A percentile compares a stretch with the other conserved stretches of the same genome.
Conservation (phyloP, 192 early-diverging fungal species). For the Polychytrium aggregatum region DNA sequence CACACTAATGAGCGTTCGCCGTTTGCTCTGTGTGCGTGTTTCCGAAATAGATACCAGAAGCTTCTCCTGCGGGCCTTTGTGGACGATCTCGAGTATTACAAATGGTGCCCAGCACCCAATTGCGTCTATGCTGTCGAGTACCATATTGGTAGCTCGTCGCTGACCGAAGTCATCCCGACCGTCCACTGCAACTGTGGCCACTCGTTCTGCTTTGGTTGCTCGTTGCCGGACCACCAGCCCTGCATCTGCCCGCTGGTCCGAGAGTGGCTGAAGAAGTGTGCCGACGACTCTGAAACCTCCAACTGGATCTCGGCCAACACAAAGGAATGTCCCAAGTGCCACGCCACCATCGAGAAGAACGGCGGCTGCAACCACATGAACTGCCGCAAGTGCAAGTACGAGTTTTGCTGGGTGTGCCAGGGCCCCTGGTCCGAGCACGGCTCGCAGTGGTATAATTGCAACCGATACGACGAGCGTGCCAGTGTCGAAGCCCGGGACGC, state of each 20-base stretch:
- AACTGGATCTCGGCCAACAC: constrained; percentile 87
- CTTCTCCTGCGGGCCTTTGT: constrained; percentile 85
- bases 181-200: constrained; percentile 73
- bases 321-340: constrained; percentile 93
- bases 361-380: constrained; percentile 99
- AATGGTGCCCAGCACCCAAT: constrained; percentile 94
- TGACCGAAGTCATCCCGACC: constrained; percentile 67
- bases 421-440: constrained; percentile 97
- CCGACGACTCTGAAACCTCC: constrained; percentile 94
- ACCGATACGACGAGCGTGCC: constrained; percentile 86
- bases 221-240: constrained; percentile 73
- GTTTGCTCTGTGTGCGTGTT: no score
- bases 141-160: constrained; percentile 54
- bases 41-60: constrained; percentile 46
- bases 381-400: constrained; percentile 91
- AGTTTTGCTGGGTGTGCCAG: constrained; percentile 99
- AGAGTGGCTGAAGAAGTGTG: constrained; percentile 89
- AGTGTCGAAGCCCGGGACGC: constrained; percentile 76
- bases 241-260: constrained; percentile 74
- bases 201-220: constrained; percentile 90
- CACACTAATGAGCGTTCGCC: not conserved
- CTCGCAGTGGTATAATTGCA: constrained; percentile 94
- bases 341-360: constrained; percentile 96
- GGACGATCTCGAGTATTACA: constrained; percentile 66
- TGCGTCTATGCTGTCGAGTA: constrained; percentile 94